Evolutionary conservation across 345 rosid species (phyloP), one percentile per base, ranked within the genome.

Genomic region (Populus tremula): DNA sequence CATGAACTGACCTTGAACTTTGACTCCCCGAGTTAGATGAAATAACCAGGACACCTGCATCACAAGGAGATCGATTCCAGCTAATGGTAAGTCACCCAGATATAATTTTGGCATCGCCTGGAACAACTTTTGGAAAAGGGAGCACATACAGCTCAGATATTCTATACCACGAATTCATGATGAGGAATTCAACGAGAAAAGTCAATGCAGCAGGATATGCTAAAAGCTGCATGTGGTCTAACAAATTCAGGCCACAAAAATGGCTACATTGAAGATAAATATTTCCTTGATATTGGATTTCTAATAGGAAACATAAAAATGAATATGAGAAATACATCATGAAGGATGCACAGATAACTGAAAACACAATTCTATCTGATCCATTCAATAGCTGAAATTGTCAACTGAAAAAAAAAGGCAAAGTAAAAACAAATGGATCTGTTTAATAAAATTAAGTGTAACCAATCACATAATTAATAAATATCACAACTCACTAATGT

Each of bases 401-500:
- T 84, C 69, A 53, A 72, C 73, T 71, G 77, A 54, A 43, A 61
- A 69, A 71, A 76, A 72, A 76, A 47, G 50, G 59, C 10, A 73
- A 76, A 76, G 62, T 71, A 78, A 65, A 62, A 76, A 81, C 70
- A 86, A 71, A 80, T 71, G 56, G 76, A 76, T 77, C 68, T 74
- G 50, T 75, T 74, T 61, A 71, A 84, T 83, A 71, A 78, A 77
- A 81, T 83, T 79, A 82, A 79, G 79, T 73, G 83, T 84, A 84
- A 77, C 62, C 82, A 82, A 79, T 82, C 86, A 77, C 90, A 82
- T 78, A 74, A 80, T 72, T 45, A 78, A 77, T 54, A 78, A 86
- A 84, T 90, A 88, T 77, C 81, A 85, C 85, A 80, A 82, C 87
- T 80, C 86, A 71, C 78, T 80, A 82, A 78, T 75, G 81, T 33